These are phyloP conservation scores for Scleroderma citrinum DNA, from an alignment of 768 basidiomycete species.

Conservation along the genomic window DNA sequence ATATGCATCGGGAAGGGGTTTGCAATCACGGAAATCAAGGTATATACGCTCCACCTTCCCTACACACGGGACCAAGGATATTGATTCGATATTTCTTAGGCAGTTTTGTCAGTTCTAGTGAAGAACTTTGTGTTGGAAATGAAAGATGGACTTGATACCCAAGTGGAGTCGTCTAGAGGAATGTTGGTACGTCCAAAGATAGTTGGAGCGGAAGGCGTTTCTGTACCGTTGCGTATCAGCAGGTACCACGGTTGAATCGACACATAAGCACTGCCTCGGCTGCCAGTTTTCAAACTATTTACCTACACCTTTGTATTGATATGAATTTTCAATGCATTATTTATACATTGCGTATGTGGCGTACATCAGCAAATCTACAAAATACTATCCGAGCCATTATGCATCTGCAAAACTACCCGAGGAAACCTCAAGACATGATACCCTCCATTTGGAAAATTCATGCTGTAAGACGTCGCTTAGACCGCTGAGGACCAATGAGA, in stretches of 20 bases:
- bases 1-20: conserved; percentile 46
- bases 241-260: neutral
- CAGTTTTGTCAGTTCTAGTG: conserved; percentile 40
- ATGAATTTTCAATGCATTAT: too few relatives aligned
- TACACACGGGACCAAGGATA: neutral
- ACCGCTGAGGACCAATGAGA: too few relatives aligned
- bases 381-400: too few relatives aligned
- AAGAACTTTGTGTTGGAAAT: conserved; percentile 12
- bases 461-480: too few relatives aligned
- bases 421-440: too few relatives aligned
- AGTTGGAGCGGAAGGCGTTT: neutral
- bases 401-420: too few relatives aligned
- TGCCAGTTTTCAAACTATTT: too few relatives aligned
- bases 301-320: too few relatives aligned
- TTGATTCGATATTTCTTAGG: conserved; percentile 19
- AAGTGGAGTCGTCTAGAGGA: conserved; percentile 2
- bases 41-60: conserved; percentile 7
- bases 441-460: too few relatives aligned
- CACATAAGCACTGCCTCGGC: too few relatives aligned
- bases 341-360: too few relatives aligned
- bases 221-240: neutral
- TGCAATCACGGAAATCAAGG: conserved; percentile 36
- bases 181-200: neutral
- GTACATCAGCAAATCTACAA: too few relatives aligned
- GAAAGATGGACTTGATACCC: conserved; percentile 5